Base-by-base conservation (phyloP, 352 stramenopile species). In the Phytophthora cactorum region DNA sequence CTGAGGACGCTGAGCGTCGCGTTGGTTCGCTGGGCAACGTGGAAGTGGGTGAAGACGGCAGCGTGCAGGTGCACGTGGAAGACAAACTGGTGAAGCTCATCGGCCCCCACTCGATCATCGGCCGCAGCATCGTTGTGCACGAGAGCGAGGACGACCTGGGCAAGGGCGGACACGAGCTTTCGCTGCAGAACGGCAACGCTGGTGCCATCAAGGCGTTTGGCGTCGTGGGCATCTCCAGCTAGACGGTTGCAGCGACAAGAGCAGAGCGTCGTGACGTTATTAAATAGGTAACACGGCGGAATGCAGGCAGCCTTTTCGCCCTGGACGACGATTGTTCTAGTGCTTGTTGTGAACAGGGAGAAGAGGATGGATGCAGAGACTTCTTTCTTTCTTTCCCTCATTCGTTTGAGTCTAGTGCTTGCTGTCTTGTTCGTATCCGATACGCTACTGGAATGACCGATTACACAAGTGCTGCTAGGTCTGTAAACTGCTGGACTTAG, bases 61-160 rank as follows among this genome's bases (percentile, higher is more conserved):
- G 78, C 38, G 90, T 76, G 61, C 88, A 86, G 65, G 89, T 99
- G 44, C 81, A 98, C 72, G 90, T 99, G 55, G 88, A 98, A 64
- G 97, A 99, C 81, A 90, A 92, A 59, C 81, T 98, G 54, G 90
- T 99, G 54, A 98, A 99, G 79, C 86, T 99, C 52, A 98, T 99
- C 63, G 97, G 97, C 25, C 97, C 97, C 25, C 97, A 99, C 85
- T 99, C 95, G 32, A 95, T 99, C 64, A 99, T 99, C 75, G 97
- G 97, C 66, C 89, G 97, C 60, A 98, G 93, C 47, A 82, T 99
- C 51, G 89, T 98, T 58, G 74, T 99, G 68, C 96, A 98, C 63
- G 96, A 92, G 31, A 86, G 88, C 70, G 96, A 98, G 72, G 97
- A 99, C 80, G 97, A 99, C 79, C 68, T 98, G 59, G 97, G 97